Evolutionary conservation across 108 stramenopile species (phyloP).

Genomic region (Skeletonema costatum): DNA sequence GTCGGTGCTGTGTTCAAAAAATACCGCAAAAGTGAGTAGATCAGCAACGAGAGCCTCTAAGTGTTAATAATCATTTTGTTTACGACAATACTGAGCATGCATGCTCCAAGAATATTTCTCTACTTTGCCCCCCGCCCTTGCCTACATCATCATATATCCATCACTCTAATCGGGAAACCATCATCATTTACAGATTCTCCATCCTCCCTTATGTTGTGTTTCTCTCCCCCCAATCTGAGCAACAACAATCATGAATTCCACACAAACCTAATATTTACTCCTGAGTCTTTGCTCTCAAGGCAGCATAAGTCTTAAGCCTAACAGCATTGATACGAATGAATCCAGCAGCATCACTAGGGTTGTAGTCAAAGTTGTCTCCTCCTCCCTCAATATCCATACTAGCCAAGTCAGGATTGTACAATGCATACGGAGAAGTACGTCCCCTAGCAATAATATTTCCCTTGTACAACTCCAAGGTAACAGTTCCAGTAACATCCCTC

Average conservation of each 20-base stretch:
- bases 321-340: slow-evolving; percentile 98
- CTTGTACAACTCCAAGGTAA: slow-evolving; percentile 94
- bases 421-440: slow-evolving; percentile 81
- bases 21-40: neutral
- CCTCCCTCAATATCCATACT: slow-evolving; percentile 99
- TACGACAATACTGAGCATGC: no score
- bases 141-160: no score
- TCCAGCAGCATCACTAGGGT: slow-evolving; percentile 96
- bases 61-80: no score
- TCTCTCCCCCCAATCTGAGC: no score
- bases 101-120: no score
- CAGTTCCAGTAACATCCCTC: slow-evolving; percentile 89
- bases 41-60: no score
- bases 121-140: no score
- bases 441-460: slow-evolving; percentile 91
- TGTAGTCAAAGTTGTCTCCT: slow-evolving; percentile 96
- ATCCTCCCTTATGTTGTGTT: no score
- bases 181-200: no score
- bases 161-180: no score
- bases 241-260: no score
- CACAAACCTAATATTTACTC: neutral
- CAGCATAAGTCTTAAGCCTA: slow-evolving; percentile 97
- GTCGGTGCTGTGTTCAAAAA: neutral
- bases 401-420: slow-evolving; percentile 97
- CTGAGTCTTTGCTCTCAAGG: slow-evolving; percentile 78